Conservation (phyloP, 2,329 filamentous ascomycete genomes). For the Sphaceloma murrayae region DNA sequence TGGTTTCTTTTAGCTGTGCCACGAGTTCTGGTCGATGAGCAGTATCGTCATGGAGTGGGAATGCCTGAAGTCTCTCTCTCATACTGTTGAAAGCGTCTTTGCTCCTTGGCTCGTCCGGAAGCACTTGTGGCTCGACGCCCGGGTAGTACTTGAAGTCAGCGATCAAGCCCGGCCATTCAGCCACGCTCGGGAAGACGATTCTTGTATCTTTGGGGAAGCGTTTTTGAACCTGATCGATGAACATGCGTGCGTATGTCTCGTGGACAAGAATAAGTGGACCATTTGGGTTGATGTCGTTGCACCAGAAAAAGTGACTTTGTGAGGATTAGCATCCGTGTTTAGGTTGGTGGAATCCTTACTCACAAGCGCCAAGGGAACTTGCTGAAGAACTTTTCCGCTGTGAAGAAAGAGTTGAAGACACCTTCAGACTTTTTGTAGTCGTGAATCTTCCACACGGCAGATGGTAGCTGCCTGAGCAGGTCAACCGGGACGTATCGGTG, state of each 20-base stretch:
- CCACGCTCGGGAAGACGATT: not conserved
- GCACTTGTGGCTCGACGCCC: constrained; percentile 53
- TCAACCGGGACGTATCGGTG: constrained; percentile 12
- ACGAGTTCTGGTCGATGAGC: constrained; percentile 27
- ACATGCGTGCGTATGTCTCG: constrained; percentile 52
- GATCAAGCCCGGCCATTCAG: constrained; percentile 44
- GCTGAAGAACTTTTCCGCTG: constrained; percentile 46
- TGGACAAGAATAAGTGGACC: constrained; percentile 59
- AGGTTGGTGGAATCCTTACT: constrained; percentile 35
- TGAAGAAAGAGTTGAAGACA: constrained; percentile 41
- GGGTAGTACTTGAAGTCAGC: constrained; percentile 54
- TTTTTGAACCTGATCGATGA: constrained; percentile 56
- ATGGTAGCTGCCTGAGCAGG: constrained; percentile 4
- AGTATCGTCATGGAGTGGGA: constrained; percentile 6
- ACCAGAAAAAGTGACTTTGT: constrained; percentile 26
- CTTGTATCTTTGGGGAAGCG: constrained; percentile 38
- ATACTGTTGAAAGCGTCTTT: constrained; percentile 37
- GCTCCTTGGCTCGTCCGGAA: constrained; percentile 53
- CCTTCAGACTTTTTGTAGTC: constrained; percentile 10
- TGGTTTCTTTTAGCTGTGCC: constrained; percentile 43
- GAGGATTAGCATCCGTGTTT: too few relatives aligned
- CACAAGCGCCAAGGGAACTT: constrained; percentile 65
- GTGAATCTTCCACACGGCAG: constrained; percentile 9
- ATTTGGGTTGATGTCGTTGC: constrained; percentile 23
- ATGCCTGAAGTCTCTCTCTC: constrained; percentile 18